A percentile compares a stretch with the other conserved stretches of the same genome.
Evolutionary conservation across 140 eudicot species (phyloP).

Genomic region (Flaveria floridana): DNA sequence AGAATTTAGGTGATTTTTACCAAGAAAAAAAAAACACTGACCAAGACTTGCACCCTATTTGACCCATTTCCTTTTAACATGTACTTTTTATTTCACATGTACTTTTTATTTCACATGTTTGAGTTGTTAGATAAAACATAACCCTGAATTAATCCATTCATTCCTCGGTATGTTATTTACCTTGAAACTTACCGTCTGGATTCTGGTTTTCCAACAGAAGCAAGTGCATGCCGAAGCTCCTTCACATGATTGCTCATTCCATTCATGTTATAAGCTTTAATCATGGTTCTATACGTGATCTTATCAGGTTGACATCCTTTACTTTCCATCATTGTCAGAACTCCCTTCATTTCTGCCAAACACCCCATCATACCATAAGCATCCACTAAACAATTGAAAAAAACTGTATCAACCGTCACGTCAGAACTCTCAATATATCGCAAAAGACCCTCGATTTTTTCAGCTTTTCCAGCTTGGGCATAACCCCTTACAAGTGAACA

Average conservation of each 20-base stretch:
- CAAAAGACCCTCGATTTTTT: slow-evolving; percentile 64
- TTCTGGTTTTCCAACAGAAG: slow-evolving; percentile 41
- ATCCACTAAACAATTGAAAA: slow-evolving; percentile 81
- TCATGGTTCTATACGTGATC: slow-evolving; percentile 84
- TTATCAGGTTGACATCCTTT: slow-evolving; percentile 76
- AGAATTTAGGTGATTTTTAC: neutral
- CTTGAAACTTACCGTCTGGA: slow-evolving; percentile 29
- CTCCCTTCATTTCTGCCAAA: slow-evolving; percentile 79
- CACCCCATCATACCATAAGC: slow-evolving; percentile 97
- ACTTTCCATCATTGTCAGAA: slow-evolving; percentile 70
- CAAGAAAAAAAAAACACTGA: neutral
- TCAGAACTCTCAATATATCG: slow-evolving; percentile 64
- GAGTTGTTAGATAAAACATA: neutral
- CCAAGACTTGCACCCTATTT: neutral
- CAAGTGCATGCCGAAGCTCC: slow-evolving; percentile 56
- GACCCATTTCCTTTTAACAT: neutral
- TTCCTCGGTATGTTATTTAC: neutral
- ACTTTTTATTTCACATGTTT: neutral
- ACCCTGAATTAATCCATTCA: neutral
- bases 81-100: neutral
- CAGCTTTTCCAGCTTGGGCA: slow-evolving; percentile 69
- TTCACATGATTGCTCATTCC: slow-evolving; percentile 78
- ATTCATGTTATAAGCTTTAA: slow-evolving; percentile 60
- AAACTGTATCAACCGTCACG: slow-evolving; percentile 68
- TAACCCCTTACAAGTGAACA: slow-evolving; percentile 92